Conservation (phyloP, 805 yeast genomes). For the Yarrowia sp. region DNA sequence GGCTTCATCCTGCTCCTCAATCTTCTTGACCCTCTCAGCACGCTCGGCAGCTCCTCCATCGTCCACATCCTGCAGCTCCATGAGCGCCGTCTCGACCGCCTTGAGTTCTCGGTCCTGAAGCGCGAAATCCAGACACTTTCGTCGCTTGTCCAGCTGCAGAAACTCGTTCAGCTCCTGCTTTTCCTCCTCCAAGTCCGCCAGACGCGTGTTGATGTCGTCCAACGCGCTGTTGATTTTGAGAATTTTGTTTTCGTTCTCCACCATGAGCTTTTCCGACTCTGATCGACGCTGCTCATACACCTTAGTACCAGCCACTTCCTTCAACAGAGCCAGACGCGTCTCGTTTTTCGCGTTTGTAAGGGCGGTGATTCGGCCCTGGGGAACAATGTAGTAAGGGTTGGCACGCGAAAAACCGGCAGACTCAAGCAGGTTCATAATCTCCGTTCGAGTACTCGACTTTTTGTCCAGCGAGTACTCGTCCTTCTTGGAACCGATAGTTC, state of each 20-base stretch:
- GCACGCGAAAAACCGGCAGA: constrained; percentile 89
- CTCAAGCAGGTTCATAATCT: constrained; percentile 76
- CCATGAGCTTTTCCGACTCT: constrained; percentile 79
- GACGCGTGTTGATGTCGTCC: constrained; percentile 63
- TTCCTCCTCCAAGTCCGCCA: constrained; percentile 78
- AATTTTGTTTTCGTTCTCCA: constrained; percentile 63
- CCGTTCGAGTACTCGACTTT: constrained; percentile 73
- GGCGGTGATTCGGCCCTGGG: constrained; percentile 89
- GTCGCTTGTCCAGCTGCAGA: constrained; percentile 63
- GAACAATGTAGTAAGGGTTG: constrained; percentile 93
- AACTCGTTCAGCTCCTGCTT: constrained; percentile 68
- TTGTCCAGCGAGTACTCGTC: constrained; percentile 88
- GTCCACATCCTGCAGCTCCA: constrained; percentile 53
- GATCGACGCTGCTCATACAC: constrained; percentile 79
- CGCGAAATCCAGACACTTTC: constrained; percentile 71
- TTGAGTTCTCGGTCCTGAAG: constrained; percentile 73
- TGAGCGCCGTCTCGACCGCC: constrained; percentile 59
- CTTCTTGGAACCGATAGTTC: constrained; percentile 90
- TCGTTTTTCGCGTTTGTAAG: constrained; percentile 85
- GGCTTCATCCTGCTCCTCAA: constrained; percentile 39
- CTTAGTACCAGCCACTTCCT: constrained; percentile 93
- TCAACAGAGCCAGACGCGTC: constrained; percentile 73
- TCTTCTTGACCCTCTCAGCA: constrained; percentile 42
- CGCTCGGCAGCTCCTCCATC: constrained; percentile 39
- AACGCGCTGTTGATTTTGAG: constrained; percentile 73